phyloP scores from a whole-genome alignment of 1,139 yeast species.

The Yamadazyma trypodendri region DNA sequence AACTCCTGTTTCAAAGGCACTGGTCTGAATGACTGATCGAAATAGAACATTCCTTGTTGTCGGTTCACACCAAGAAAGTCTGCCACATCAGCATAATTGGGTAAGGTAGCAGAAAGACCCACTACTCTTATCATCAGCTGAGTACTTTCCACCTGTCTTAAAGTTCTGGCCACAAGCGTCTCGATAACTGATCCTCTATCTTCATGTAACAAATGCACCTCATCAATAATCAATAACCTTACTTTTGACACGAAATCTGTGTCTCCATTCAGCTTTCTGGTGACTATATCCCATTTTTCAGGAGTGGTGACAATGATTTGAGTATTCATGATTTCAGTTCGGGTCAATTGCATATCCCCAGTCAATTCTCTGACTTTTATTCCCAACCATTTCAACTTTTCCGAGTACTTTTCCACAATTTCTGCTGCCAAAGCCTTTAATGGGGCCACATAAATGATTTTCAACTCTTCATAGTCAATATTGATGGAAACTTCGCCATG shows the following conservation, averaged over 20 bases:
- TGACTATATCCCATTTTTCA: slow-evolving; percentile 97
- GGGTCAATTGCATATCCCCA: slow-evolving; percentile 83
- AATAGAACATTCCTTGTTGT: slow-evolving; percentile 87
- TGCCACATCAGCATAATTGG: slow-evolving; percentile 92
- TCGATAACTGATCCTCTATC: slow-evolving; percentile 98
- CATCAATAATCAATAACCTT: slow-evolving; percentile 85
- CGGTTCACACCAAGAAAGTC: slow-evolving; percentile 92
- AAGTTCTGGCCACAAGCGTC: slow-evolving; percentile 90
- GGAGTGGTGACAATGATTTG: slow-evolving; percentile 92
- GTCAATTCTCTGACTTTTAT: slow-evolving; percentile 84
- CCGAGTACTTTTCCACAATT: slow-evolving; percentile 85
- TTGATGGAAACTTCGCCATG: slow-evolving; percentile 54
- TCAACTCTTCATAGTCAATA: slow-evolving; percentile 68
- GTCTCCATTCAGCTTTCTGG: slow-evolving; percentile 85
- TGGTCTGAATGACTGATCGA: slow-evolving; percentile 91
- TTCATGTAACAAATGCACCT: slow-evolving; percentile 93
- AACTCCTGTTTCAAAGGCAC: slow-evolving; percentile 89
- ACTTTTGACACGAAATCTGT: slow-evolving; percentile 84
- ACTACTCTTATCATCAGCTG: slow-evolving; percentile 93
- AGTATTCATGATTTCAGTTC: slow-evolving; percentile 72
- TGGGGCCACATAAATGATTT: slow-evolving; percentile 91
- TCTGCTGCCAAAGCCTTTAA: slow-evolving; percentile 96
- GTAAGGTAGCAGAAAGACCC: slow-evolving; percentile 96
- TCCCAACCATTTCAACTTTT: slow-evolving; percentile 80
- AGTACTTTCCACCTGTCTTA: slow-evolving; percentile 89